These are phyloP conservation scores for Clitopilus passeckerianus DNA, from an alignment of 768 basidiomycete genomes.

Conservation along the genomic window DNA sequence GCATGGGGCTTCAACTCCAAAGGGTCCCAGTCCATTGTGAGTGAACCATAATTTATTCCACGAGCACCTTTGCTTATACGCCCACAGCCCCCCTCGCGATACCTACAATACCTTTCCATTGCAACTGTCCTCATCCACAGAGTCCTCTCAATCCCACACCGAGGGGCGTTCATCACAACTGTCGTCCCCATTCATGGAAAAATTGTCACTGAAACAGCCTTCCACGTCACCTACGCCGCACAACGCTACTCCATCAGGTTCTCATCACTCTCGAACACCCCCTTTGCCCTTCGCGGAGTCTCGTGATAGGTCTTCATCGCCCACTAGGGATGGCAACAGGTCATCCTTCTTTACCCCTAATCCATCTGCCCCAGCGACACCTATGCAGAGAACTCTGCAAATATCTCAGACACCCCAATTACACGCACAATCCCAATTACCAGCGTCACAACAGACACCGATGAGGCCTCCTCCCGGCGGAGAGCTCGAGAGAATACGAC, in stretches of 20 bases:
- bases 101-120: constrained; percentile 8
- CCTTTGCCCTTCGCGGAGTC: constrained; percentile 11
- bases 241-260: background rate
- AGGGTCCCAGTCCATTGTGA: constrained; percentile 15
- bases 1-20: constrained; percentile 20
- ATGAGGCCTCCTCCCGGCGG: constrained; percentile 32
- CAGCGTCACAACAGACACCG: constrained; percentile 17
- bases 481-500: constrained; percentile 58
- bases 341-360: constrained; percentile 1
- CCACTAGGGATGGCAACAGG: background rate
- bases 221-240: background rate
- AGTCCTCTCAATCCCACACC: constrained; percentile 24
- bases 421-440: background rate
- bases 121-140: constrained; percentile 18
- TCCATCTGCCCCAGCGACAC: constrained; percentile 10
- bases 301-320: background rate
- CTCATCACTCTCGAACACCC: constrained; percentile 10
- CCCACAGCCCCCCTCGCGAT: constrained; percentile 15
- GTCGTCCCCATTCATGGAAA: constrained; percentile 44
- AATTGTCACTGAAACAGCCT: constrained; percentile 18
- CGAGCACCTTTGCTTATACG: background rate
- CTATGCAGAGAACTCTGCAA: constrained; percentile 2
- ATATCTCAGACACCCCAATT: background rate
- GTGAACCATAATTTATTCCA: constrained; percentile 1
- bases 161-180: constrained; percentile 26